These are phyloP conservation scores for Cicer cuneatum DNA, from an alignment of 306 rosid genomes.

Conservation along the genomic window DNA sequence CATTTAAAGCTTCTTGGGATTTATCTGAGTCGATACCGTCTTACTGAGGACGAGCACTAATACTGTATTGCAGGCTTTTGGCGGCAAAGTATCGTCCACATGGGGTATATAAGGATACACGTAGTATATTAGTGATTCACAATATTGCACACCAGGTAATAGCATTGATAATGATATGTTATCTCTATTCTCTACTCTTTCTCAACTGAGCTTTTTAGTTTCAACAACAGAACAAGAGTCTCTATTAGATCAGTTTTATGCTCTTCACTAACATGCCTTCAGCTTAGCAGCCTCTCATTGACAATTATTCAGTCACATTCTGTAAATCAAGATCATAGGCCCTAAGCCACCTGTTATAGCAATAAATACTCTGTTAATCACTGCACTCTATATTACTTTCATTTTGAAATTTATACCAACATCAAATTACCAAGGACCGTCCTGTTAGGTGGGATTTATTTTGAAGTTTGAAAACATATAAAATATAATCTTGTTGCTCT, in stretches of 20 bases:
- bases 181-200: neutral
- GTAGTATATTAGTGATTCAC: conserved; percentile 83
- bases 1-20: conserved; percentile 24
- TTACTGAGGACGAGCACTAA: conserved; percentile 35
- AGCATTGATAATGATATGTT: conserved; percentile 27
- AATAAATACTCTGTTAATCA: neutral
- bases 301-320: conserved; percentile 13
- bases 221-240: conserved; percentile 23
- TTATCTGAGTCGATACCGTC: conserved; percentile 37
- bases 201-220: conserved; percentile 27
- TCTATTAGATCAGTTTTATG: conserved; percentile 12
- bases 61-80: conserved; percentile 70
- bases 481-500: neutral
- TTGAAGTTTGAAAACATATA: conserved; percentile 9
- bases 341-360: conserved; percentile 7
- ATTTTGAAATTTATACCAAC: conserved; percentile 9
- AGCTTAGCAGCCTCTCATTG: conserved; percentile 30
- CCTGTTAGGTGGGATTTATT: conserved; percentile 8
- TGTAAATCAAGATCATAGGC: conserved; percentile 13
- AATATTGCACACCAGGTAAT: conserved; percentile 88
- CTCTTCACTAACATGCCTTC: neutral
- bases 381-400: conserved; percentile 17
- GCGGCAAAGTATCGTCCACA: conserved; percentile 83
- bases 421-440: conserved; percentile 8
- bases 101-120: conserved; percentile 83